A percentile compares a stretch with the other conserved stretches of the same genome.
phyloP scores from a whole-genome alignment of 78 protist genomes.

The Andalucia godoyi region DNA sequence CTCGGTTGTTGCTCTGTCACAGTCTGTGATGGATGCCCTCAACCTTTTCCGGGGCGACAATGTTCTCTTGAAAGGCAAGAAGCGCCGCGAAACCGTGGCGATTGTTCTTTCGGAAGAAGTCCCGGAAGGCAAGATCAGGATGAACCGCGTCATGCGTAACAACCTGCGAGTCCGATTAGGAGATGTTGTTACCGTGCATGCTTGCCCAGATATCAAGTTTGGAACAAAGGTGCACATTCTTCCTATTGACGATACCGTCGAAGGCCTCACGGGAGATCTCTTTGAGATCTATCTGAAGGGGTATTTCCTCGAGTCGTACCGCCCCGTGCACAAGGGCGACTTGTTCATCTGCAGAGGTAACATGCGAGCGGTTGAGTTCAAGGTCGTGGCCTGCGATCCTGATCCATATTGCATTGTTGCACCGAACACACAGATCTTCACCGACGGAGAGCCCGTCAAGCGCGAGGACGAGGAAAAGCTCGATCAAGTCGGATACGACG shows the following conservation, averaged over 20 bases:
- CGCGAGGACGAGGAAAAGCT: conserved; percentile 96
- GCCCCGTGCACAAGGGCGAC: conserved; percentile 96
- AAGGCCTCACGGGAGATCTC: conserved; percentile 96
- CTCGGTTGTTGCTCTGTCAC: conserved; percentile 77
- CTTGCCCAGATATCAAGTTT: conserved; percentile 79
- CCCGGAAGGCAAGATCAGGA: conserved; percentile 79
- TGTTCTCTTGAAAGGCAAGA: conserved; percentile 92
- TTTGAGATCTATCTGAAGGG: conserved; percentile 96
- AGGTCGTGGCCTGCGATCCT: conserved; percentile 97
- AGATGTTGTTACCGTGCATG: conserved; percentile 87
- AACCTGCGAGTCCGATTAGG: conserved; percentile 87
- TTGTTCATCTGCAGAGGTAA: conserved; percentile 87
- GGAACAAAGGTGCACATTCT: conserved; percentile 90
- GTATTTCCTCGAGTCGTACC: conserved; percentile 97
- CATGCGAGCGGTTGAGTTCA: conserved; percentile 99
- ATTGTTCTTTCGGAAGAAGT: conserved; percentile 85
- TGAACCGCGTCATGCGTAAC: conserved; percentile 84
- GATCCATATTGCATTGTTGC: conserved; percentile 80
- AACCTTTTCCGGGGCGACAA: conserved; percentile 94
- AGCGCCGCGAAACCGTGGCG: conserved; percentile 87
- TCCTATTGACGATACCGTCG: conserved; percentile 98
- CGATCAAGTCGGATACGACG: conserved; percentile 94
- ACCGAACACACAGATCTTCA: conserved; percentile 94
- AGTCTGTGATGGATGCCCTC: conserved; percentile 69
- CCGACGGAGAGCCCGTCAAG: conserved; percentile 99